These are phyloP conservation scores for Iodosphaeria phyllophila DNA, from an alignment of 2,329 filamentous ascomycete genomes.

Conservation along the genomic window DNA sequence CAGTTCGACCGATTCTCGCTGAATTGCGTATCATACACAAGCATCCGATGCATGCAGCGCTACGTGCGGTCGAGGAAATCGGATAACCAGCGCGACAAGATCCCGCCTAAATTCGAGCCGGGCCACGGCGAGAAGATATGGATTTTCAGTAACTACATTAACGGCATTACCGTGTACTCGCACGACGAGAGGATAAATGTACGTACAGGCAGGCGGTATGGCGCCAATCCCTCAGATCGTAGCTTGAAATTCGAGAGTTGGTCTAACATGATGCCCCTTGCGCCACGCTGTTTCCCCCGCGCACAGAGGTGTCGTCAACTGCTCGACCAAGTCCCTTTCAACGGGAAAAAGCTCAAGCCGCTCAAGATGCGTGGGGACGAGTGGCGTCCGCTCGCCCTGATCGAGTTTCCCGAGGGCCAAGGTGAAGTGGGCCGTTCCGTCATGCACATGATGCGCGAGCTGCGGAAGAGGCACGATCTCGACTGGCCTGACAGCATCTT, in stretches of 20 bases:
- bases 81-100: conserved; percentile 3
- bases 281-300: too few species aligned
- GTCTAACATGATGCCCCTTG: too few species aligned
- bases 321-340: conserved; percentile 26
- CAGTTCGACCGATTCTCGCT: conserved; percentile 22
- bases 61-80: conserved; percentile 4
- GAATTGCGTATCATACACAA: conserved; percentile 20
- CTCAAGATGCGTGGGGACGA: conserved; percentile 46
- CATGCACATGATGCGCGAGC: conserved; percentile 46
- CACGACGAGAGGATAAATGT: conserved; percentile 26
- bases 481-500: conserved; percentile 34
- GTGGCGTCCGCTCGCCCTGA: conserved; percentile 41
- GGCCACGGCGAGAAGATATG: conserved; percentile 39
- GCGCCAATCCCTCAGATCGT: too few species aligned
- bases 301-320: too few species aligned
- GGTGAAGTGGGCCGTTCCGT: conserved; percentile 36
- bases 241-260: too few species aligned
- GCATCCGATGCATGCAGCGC: conserved; percentile 17
- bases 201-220: too few species aligned
- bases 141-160: conserved; percentile 30
- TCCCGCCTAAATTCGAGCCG: conserved; percentile 9
- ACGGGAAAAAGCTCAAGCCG: conserved; percentile 48
- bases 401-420: conserved; percentile 34
- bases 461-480: conserved; percentile 42
- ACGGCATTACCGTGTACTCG: conserved; percentile 33